Conservation (phyloP, 2,329 filamentous ascomycete species). For the Aspergillus aculeatus region DNA sequence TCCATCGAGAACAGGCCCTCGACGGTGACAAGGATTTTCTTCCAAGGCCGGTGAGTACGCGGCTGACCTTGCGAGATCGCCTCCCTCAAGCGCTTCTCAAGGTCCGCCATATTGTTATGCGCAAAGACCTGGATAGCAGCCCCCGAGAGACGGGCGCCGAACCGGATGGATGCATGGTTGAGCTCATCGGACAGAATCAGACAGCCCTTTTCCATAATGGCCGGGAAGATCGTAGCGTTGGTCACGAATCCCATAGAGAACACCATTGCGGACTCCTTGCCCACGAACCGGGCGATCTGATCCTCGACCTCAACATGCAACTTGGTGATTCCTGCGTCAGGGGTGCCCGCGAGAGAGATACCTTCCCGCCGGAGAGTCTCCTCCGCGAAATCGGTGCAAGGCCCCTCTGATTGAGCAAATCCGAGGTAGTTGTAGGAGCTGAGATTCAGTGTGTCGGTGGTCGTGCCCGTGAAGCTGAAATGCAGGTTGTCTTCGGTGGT, state of each 20-base stretch:
- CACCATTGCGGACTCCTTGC: slow-evolving; percentile 87
- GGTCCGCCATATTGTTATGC: slow-evolving; percentile 86
- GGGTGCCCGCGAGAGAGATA: slow-evolving; percentile 71
- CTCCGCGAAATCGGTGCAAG: slow-evolving; percentile 88
- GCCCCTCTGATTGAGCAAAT: slow-evolving; percentile 92
- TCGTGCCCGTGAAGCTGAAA: slow-evolving; percentile 80
- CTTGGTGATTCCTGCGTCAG: slow-evolving; percentile 79
- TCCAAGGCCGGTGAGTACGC: slow-evolving; percentile 93
- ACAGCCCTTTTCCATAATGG: slow-evolving; percentile 83
- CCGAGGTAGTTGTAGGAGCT: slow-evolving; percentile 98
- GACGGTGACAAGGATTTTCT: slow-evolving; percentile 92
- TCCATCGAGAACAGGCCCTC: slow-evolving; percentile 98
- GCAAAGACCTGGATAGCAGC: slow-evolving; percentile 92
- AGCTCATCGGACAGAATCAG: slow-evolving; percentile 92
- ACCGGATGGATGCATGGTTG: slow-evolving; percentile 93
- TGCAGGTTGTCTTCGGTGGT: slow-evolving; percentile 82
- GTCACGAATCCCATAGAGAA: slow-evolving; percentile 98
- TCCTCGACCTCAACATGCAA: slow-evolving; percentile 82
- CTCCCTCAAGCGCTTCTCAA: slow-evolving; percentile 81
- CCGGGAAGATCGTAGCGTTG: slow-evolving; percentile 89
- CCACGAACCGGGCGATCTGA: slow-evolving; percentile 81
- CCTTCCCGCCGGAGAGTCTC: slow-evolving; percentile 78
- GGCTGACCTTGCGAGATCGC: slow-evolving; percentile 92
- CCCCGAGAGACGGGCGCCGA: slow-evolving; percentile 84
- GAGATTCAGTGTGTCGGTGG: slow-evolving; percentile 91